These are phyloP conservation scores for Blastobotrys niveus DNA, from an alignment of 1,139 yeast species.

Conservation along the genomic window DNA sequence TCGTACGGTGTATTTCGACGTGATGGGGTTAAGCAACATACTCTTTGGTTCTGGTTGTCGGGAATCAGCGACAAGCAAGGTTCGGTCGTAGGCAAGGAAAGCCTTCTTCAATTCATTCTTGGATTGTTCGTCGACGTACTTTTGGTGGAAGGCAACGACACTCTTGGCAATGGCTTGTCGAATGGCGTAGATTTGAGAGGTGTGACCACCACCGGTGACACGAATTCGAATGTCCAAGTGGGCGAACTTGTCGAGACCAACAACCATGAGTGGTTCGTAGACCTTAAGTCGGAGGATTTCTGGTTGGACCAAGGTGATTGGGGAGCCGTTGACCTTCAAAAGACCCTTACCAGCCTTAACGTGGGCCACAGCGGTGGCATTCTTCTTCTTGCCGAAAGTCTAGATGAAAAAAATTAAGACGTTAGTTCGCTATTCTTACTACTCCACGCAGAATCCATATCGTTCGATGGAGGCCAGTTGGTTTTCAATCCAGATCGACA, in stretches of 20 bases:
- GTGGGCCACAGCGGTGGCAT: conserved; percentile 99
- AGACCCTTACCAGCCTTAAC: conserved; percentile 99
- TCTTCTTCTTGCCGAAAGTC: conserved; percentile 99
- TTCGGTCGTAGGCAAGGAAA: conserved; percentile 97
- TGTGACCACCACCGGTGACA: conserved; percentile 99
- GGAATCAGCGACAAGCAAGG: conserved; percentile 98
- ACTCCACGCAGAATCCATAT: no score
- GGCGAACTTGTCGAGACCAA: conserved; percentile 98
- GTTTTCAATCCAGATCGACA: no score
- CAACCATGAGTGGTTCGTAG: conserved; percentile 97
- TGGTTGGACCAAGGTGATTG: conserved; percentile 98
- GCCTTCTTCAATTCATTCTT: conserved; percentile 99
- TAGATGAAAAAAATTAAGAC: no score
- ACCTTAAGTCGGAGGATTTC: conserved; percentile 98
- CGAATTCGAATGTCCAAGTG: conserved; percentile 97
- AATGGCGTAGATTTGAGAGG: conserved; percentile 98
- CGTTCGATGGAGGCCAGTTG: no score
- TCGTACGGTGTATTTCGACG: neutral
- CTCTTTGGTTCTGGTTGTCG: conserved; percentile 99
- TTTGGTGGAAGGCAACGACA: conserved; percentile 98
- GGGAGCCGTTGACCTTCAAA: conserved; percentile 98
- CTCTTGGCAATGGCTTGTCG: conserved; percentile 99
- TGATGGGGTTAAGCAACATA: neutral
- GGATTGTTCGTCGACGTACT: conserved; percentile 98
- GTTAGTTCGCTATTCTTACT: no score